These are phyloP conservation scores for Margaritispora aquatica DNA, from an alignment of 495 filamentous ascomycete genomes.

Conservation along the genomic window DNA sequence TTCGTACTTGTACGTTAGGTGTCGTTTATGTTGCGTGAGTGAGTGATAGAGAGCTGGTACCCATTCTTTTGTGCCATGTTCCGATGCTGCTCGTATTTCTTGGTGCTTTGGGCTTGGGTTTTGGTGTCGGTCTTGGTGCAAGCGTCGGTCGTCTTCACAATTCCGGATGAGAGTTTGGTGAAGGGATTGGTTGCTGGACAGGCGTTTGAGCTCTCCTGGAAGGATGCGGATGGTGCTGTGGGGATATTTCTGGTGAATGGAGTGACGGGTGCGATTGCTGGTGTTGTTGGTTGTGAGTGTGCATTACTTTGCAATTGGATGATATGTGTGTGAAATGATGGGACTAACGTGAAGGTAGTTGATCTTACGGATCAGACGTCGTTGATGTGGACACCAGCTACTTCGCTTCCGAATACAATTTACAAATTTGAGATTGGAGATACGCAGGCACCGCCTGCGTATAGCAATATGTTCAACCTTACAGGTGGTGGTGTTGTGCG, in stretches of 20 bases:
- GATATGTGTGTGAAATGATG: too few relatives aligned
- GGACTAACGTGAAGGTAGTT: too few relatives aligned
- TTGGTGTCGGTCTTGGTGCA: not conserved
- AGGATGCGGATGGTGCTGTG: not conserved
- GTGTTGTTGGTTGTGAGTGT: not conserved
- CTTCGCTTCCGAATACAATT: not conserved
- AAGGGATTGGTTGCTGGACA: not conserved
- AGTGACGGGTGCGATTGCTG: not conserved
- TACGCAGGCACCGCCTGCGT: not conserved
- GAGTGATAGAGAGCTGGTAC: too few relatives aligned
- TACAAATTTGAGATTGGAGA: not conserved
- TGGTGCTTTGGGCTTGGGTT: not conserved
- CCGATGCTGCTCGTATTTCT: not conserved
- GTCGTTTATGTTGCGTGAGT: too few relatives aligned
- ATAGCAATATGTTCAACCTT: not conserved
- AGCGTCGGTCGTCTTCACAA: not conserved
- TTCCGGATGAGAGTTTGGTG: not conserved
- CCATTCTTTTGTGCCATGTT: not conserved
- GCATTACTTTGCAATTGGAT: too few relatives aligned
- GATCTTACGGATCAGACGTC: not conserved
- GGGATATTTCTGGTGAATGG: not conserved
- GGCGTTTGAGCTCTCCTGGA: not conserved
- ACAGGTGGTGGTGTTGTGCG: not conserved
- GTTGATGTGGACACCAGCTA: not conserved
- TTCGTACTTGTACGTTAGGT: too few relatives aligned